Conservation (phyloP, 768 basidiomycete species). For the Rossbeevera mucosa region DNA sequence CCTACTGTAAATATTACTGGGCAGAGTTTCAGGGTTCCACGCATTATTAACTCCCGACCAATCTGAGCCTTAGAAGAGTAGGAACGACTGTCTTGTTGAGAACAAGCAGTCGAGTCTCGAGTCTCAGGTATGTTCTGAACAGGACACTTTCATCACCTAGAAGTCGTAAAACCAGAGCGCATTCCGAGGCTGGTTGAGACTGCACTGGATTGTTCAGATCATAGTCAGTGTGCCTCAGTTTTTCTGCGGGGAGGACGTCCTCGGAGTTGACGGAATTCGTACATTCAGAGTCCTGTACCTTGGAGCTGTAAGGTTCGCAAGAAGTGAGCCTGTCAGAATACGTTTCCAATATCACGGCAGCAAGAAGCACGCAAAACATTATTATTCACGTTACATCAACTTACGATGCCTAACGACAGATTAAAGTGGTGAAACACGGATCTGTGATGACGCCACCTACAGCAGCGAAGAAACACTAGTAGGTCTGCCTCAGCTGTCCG, state of each 20-base stretch:
- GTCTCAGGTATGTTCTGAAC: too few species aligned
- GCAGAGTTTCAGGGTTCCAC: background rate
- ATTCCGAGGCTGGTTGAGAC: too few species aligned
- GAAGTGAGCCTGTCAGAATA: background rate
- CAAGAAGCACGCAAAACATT: background rate
- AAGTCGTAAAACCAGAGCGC: too few species aligned
- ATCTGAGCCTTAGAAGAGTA: too few species aligned
- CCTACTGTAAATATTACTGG: background rate
- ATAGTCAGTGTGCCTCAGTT: background rate
- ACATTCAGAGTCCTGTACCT: background rate
- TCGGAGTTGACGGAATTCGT: background rate
- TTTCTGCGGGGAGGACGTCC: background rate
- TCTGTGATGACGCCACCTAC: background rate
- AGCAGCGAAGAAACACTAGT: too few species aligned
- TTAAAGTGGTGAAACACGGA: background rate
- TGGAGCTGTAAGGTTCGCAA: background rate
- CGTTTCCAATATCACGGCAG: background rate
- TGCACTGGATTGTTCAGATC: background rate
- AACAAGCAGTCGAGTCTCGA: too few species aligned
- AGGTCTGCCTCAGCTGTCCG: too few species aligned
- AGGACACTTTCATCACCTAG: too few species aligned
- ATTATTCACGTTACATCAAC: background rate
- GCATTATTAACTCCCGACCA: background rate
- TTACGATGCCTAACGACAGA: background rate
- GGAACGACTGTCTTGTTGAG: too few species aligned